A percentile compares a stretch with the other conserved stretches of the same genome.
These are phyloP conservation scores for Macrophomina tecta DNA, from an alignment of 2,329 filamentous ascomycete genomes.

Conservation along the genomic window DNA sequence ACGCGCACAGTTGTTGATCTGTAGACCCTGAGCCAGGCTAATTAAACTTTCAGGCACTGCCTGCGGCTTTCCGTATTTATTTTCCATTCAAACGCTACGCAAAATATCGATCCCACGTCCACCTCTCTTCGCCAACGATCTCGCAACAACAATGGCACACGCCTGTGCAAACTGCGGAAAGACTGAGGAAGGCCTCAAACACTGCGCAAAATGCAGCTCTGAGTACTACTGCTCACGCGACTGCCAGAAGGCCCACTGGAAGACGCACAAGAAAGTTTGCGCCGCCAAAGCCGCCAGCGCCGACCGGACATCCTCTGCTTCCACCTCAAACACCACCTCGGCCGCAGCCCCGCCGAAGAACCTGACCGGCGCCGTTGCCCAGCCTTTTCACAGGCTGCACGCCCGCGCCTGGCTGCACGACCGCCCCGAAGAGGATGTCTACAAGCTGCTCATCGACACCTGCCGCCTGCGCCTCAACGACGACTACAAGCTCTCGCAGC, in stretches of 20 bases:
- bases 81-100: no score
- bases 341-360: conserved; percentile 14
- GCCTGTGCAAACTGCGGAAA: conserved; percentile 38
- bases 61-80: no score
- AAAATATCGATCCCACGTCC: no score
- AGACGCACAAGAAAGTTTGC: conserved; percentile 43
- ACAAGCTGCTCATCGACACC: conserved; percentile 40
- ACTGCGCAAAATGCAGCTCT: conserved; percentile 40
- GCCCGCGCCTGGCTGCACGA: conserved; percentile 37
- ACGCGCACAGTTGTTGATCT: no score
- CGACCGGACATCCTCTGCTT: not conserved
- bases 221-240: conserved; percentile 41
- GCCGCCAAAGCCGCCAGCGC: not conserved
- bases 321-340: conserved; percentile 14
- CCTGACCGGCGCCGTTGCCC: conserved; percentile 33
- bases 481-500: conserved; percentile 27
- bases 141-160: not conserved
- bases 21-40: no score
- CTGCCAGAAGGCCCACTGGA: conserved; percentile 44
- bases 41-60: no score
- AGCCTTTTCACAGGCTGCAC: conserved; percentile 37
- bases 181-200: conserved; percentile 33
- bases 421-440: conserved; percentile 36
- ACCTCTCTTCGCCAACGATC: no score
- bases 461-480: conserved; percentile 39